phyloP scores from a whole-genome alignment of 768 basidiomycete genomes.

The Amanita muscaria region DNA sequence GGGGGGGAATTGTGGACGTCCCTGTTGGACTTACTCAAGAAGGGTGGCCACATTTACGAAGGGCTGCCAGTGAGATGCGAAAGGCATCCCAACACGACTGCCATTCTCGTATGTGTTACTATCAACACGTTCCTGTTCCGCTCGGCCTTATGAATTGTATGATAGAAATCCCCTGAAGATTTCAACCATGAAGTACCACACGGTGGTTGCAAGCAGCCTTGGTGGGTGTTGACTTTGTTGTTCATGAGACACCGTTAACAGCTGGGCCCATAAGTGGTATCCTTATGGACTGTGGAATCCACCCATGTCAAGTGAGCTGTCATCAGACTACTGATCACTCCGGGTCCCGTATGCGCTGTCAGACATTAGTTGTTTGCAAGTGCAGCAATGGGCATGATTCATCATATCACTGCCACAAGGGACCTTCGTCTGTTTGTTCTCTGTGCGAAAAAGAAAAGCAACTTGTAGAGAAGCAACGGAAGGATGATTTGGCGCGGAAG shows the following conservation, averaged over 20 bases:
- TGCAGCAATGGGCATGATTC: slow-evolving; percentile 40
- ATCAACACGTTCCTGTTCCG: too few relatives aligned
- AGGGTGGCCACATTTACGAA: slow-evolving; percentile 38
- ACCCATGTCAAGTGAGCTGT: slow-evolving; percentile 52
- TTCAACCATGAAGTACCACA: slow-evolving; percentile 49
- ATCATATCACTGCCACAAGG: slow-evolving; percentile 27
- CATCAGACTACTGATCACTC: slow-evolving; percentile 47
- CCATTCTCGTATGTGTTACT: slow-evolving; percentile 25
- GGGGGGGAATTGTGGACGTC: slow-evolving; percentile 43
- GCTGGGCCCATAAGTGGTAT: slow-evolving; percentile 30
- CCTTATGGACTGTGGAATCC: slow-evolving; percentile 40
- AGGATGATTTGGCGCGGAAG: slow-evolving; percentile 22
- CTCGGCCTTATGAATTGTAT: neutral
- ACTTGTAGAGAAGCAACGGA: slow-evolving; percentile 16
- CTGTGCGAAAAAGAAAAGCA: slow-evolving; percentile 38
- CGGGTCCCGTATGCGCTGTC: slow-evolving; percentile 46
- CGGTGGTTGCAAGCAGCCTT: slow-evolving; percentile 53
- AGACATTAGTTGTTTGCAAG: slow-evolving; percentile 21
- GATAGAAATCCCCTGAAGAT: slow-evolving; percentile 24
- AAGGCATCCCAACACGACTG: slow-evolving; percentile 36
- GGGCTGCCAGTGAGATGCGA: slow-evolving; percentile 56
- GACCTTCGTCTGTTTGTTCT: slow-evolving; percentile 27
- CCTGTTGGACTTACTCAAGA: slow-evolving; percentile 37
- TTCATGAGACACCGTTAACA: neutral
- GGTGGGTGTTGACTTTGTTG: slow-evolving; percentile 31